A percentile compares a stretch with the other conserved stretches of the same genome.
phyloP scores from a whole-genome alignment of 2,329 filamentous ascomycete genomes.

The Beauveria pseudobassiana region DNA sequence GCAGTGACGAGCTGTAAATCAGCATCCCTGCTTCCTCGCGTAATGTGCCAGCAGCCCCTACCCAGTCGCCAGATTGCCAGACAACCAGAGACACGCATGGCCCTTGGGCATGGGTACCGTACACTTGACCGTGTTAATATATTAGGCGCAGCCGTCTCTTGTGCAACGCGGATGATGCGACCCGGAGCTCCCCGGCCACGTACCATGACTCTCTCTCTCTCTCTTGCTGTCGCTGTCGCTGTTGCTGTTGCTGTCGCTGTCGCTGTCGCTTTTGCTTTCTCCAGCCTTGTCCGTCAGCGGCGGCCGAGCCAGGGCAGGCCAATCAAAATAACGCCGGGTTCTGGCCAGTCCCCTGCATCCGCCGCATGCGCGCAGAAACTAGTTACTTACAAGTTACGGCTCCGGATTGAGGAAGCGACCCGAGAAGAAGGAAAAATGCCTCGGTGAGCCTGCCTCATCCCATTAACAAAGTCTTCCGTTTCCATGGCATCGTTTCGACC shows the following conservation, averaged over 20 bases:
- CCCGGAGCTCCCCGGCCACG: neutral
- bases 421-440: neutral
- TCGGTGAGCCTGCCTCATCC: neutral
- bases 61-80: too few species aligned
- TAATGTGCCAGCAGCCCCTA: neutral
- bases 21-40: neutral
- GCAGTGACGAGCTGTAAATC: neutral
- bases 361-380: slow-evolving; percentile 1
- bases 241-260: neutral
- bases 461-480: neutral
- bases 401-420: neutral
- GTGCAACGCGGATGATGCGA: slow-evolving; percentile 6
- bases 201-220: neutral
- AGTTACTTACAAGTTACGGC: neutral
- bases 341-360: neutral
- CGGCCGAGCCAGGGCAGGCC: neutral
- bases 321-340: neutral
- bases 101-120: neutral
- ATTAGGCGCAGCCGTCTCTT: neutral
- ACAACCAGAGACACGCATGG: too few species aligned
- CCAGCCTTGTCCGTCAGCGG: neutral
- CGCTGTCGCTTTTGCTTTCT: neutral
- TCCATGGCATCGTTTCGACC: too few species aligned
- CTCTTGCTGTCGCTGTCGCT: neutral
- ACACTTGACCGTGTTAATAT: neutral